Conservation (phyloP, 441 rosid genomes). For the Adansonia rubrostipa region DNA sequence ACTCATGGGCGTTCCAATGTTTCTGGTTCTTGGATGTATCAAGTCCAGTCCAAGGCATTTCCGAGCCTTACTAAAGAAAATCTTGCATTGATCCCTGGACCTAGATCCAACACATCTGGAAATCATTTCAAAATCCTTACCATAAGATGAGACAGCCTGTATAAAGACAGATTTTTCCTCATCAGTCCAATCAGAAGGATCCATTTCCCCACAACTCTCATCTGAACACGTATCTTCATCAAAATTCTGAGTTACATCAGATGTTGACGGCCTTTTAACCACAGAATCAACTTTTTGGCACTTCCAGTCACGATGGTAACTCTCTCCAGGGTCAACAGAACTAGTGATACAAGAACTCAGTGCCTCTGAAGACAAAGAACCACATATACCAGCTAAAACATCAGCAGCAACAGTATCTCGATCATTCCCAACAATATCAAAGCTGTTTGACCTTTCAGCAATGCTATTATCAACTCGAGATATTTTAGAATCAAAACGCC, state of each 20-base stretch:
- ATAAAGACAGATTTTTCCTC: constrained; percentile 81
- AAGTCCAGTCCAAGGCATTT: constrained; percentile 91
- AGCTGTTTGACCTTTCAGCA: constrained; percentile 56
- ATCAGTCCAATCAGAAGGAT: constrained; percentile 89
- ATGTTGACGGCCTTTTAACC: constrained; percentile 52
- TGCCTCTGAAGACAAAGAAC: constrained; percentile 89
- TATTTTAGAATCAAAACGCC: constrained; percentile 52
- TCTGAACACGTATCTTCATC: constrained; percentile 93
- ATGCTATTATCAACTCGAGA: constrained; percentile 48
- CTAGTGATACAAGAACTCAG: constrained; percentile 85
- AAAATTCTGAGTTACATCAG: constrained; percentile 64
- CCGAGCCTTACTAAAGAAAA: constrained; percentile 92
- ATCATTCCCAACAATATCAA: constrained; percentile 57
- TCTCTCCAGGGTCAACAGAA: constrained; percentile 66
- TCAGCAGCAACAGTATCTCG: constrained; percentile 86
- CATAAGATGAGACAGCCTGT: constrained; percentile 74
- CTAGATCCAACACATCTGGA: constrained; percentile 70
- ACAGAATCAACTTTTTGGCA: constrained; percentile 52
- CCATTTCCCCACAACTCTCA: constrained; percentile 90
- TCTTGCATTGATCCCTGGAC: constrained; percentile 83
- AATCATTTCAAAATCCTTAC: constrained; percentile 86
- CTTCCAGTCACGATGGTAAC: constrained; percentile 51
- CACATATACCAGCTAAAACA: constrained; percentile 79
- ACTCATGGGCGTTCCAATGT: constrained; percentile 47
- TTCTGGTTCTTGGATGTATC: constrained; percentile 51